A percentile compares a stretch with the other conserved stretches of the same genome.
Evolutionary conservation across 2,329 filamentous ascomycete species (phyloP).

Genomic region (Diaporthe eres): DNA sequence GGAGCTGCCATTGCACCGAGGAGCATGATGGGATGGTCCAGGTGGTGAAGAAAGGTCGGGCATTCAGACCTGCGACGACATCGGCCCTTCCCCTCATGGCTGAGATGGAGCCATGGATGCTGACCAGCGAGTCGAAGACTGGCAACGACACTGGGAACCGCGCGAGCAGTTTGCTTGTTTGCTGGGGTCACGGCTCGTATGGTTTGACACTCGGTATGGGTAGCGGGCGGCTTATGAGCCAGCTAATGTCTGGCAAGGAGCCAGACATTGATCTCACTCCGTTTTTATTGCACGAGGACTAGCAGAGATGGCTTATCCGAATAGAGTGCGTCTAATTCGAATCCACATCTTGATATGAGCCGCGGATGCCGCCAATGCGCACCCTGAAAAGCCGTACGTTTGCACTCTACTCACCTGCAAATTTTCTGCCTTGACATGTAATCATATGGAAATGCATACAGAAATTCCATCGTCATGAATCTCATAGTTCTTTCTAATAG

Average conservation of each 20-base stretch:
- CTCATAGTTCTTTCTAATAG: neutral
- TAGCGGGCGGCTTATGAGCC: slow-evolving; percentile 15
- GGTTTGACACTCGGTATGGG: slow-evolving; percentile 21
- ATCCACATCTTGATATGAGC: neutral
- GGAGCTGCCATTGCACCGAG: neutral
- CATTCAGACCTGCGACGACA: neutral
- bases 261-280: neutral
- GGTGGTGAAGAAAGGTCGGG: slow-evolving; percentile 9
- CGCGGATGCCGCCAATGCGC: neutral
- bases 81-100: slow-evolving; percentile 1
- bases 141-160: neutral
- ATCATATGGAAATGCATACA: neutral
- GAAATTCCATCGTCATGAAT: neutral
- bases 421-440: neutral
- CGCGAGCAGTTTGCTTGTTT: neutral
- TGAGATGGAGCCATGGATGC: neutral
- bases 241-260: neutral
- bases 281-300: neutral
- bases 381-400: neutral
- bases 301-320: neutral
- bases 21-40: neutral
- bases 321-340: neutral
- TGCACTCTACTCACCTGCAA: neutral
- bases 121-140: neutral
- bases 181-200: slow-evolving; percentile 14